Evolutionary conservation across 495 filamentous ascomycete genomes (phyloP).

Genomic region (Annulohypoxylon maeteangense): DNA sequence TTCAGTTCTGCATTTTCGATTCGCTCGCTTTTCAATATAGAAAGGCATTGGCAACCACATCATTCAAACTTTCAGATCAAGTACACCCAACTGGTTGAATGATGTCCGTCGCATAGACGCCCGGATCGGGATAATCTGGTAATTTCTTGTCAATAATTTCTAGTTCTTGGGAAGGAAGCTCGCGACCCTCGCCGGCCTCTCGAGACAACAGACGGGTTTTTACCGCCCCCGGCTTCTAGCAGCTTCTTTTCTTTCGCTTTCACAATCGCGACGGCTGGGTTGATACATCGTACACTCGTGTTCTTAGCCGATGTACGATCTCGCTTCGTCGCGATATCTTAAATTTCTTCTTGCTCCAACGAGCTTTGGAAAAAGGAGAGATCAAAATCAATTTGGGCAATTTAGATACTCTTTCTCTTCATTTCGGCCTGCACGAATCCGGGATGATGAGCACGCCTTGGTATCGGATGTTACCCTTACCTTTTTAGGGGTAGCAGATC

Average conservation of each 20-base stretch:
- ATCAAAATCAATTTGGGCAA: conserved; percentile 26
- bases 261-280: conserved; percentile 5
- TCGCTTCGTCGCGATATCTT: conserved; percentile 15
- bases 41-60: conserved; percentile 20
- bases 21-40: conserved; percentile 12
- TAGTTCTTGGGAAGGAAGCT: conserved; percentile 27
- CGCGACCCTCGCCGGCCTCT: neutral
- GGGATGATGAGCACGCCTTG: conserved; percentile 45
- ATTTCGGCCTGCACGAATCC: conserved; percentile 32
- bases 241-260: neutral
- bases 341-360: conserved; percentile 15
- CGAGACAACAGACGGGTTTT: neutral
- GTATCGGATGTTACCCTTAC: conserved; percentile 28
- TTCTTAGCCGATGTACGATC: conserved; percentile 7
- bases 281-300: conserved; percentile 1
- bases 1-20: conserved; percentile 26
- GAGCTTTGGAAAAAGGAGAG: conserved; percentile 29
- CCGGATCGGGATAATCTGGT: conserved; percentile 45
- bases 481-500: conserved; percentile 3
- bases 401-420: conserved; percentile 44
- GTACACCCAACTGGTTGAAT: conserved; percentile 11
- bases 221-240: neutral
- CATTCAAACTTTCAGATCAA: conserved; percentile 5
- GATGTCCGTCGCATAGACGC: conserved; percentile 20
- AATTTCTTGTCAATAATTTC: conserved; percentile 53